Evolutionary conservation across 2,329 filamentous ascomycete genomes (phyloP).

Genomic region (Trichoderma polysporum): DNA sequence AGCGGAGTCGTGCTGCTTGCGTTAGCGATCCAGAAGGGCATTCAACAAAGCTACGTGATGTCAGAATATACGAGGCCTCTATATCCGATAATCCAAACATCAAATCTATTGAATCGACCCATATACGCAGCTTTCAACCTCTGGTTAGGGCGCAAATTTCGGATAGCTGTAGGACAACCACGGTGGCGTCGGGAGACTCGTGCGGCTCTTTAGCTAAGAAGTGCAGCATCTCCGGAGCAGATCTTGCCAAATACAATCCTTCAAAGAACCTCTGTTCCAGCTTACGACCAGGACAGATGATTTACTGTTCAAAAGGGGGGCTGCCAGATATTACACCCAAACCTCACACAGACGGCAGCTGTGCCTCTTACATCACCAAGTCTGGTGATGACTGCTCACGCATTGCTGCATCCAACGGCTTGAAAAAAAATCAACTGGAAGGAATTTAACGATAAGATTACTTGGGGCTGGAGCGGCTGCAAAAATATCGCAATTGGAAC

Average conservation of each 20-base stretch:
- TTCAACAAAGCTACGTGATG: neutral
- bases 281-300: conserved; percentile 34
- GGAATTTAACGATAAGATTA: conserved; percentile 31
- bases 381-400: conserved; percentile 34
- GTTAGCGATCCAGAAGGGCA: neutral
- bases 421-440: conserved; percentile 25
- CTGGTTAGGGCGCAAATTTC: neutral
- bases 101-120: neutral
- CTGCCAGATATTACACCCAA: conserved; percentile 31
- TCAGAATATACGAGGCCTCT: neutral
- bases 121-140: neutral
- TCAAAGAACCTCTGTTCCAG: conserved; percentile 33
- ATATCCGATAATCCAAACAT: neutral
- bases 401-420: conserved; percentile 29
- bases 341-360: conserved; percentile 38
- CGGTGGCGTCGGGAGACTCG: neutral
- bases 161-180: neutral
- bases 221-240: neutral
- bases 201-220: neutral
- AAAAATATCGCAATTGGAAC: conserved; percentile 26
- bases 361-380: conserved; percentile 34
- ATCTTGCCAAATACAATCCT: conserved; percentile 38
- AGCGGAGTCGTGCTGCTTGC: neutral
- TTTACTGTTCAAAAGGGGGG: conserved; percentile 39
- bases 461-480: conserved; percentile 30